phyloP scores from a whole-genome alignment of 495 filamentous ascomycete species.

The Trypethelium eluteriae region DNA sequence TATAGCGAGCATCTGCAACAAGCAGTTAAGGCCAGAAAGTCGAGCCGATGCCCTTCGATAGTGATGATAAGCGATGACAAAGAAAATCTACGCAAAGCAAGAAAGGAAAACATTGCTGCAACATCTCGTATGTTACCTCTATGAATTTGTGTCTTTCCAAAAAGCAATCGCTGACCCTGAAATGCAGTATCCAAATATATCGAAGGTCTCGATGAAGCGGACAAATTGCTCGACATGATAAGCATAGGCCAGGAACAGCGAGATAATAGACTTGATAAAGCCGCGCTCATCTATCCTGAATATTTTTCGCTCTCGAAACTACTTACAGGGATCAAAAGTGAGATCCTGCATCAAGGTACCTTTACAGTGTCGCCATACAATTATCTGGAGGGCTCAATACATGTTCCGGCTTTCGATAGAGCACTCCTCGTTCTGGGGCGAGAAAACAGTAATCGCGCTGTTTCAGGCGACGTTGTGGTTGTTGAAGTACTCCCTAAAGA shows the following conservation, averaged over 20 bases:
- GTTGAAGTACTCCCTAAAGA: constrained; percentile 86
- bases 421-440: constrained; percentile 81
- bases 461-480: constrained; percentile 85
- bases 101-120: constrained; percentile 57
- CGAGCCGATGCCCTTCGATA: constrained; percentile 60
- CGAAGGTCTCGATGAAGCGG: constrained; percentile 69
- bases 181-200: constrained; percentile 64
- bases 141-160: background rate
- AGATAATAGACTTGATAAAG: constrained; percentile 52
- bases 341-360: constrained; percentile 81
- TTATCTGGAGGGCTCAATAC: constrained; percentile 85
- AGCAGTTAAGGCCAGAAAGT: constrained; percentile 46
- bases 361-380: constrained; percentile 98
- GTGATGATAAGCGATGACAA: constrained; percentile 93
- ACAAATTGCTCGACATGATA: constrained; percentile 90
- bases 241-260: constrained; percentile 62
- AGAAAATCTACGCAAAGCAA: constrained; percentile 77
- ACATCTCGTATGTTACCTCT: constrained; percentile 21
- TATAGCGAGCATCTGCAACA: constrained; percentile 71
- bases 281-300: constrained; percentile 66
- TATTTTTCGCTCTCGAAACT: constrained; percentile 88
- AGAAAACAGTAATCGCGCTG: constrained; percentile 90
- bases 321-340: constrained; percentile 81
- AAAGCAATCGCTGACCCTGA: background rate
- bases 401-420: constrained; percentile 82